Conservation (phyloP, 306 rosid species). For the Cucurbita pepo region DNA sequence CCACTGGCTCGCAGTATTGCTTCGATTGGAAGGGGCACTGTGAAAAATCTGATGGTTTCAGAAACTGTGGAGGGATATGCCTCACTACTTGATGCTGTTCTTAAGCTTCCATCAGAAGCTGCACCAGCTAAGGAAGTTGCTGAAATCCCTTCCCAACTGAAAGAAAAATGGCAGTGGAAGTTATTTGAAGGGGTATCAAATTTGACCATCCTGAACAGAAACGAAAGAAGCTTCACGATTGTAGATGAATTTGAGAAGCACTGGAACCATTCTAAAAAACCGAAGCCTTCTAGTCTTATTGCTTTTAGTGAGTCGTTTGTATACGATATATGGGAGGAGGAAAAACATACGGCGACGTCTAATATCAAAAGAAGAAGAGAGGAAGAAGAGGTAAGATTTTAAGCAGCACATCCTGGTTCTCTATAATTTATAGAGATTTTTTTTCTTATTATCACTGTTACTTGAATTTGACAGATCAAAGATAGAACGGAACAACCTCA, state of each 20-base stretch:
- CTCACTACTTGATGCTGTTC: slow-evolving; percentile 46
- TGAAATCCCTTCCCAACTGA: slow-evolving; percentile 41
- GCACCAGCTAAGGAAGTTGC: slow-evolving; percentile 41
- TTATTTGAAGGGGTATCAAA: slow-evolving; percentile 48
- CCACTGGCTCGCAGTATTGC: slow-evolving; percentile 63
- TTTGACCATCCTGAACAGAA: slow-evolving; percentile 29
- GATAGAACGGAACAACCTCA: slow-evolving; percentile 77
- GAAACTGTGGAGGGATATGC: slow-evolving; percentile 72
- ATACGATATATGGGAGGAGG: slow-evolving; percentile 89
- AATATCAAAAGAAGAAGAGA: slow-evolving; percentile 47
- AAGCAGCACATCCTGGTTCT: not conserved
- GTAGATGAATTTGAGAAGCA: slow-evolving; percentile 53
- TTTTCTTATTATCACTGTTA: not conserved
- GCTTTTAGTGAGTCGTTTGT: slow-evolving; percentile 37
- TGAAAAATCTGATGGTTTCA: slow-evolving; percentile 49
- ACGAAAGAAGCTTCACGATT: slow-evolving; percentile 30
- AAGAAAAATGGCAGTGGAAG: slow-evolving; percentile 80
- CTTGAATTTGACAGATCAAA: slow-evolving; percentile 42
- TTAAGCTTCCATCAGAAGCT: slow-evolving; percentile 75
- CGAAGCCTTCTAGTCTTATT: slow-evolving; percentile 13
- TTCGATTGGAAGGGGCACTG: slow-evolving; percentile 50
- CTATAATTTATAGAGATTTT: not conserved
- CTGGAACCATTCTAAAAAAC: slow-evolving; percentile 45
- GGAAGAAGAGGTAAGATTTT: slow-evolving; percentile 68
- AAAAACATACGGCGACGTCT: slow-evolving; percentile 32